Percentiles rank a stretch among this genome's conserved stretches.
phyloP scores from a whole-genome alignment of 768 basidiomycete species.

The Pholiota microspora region DNA sequence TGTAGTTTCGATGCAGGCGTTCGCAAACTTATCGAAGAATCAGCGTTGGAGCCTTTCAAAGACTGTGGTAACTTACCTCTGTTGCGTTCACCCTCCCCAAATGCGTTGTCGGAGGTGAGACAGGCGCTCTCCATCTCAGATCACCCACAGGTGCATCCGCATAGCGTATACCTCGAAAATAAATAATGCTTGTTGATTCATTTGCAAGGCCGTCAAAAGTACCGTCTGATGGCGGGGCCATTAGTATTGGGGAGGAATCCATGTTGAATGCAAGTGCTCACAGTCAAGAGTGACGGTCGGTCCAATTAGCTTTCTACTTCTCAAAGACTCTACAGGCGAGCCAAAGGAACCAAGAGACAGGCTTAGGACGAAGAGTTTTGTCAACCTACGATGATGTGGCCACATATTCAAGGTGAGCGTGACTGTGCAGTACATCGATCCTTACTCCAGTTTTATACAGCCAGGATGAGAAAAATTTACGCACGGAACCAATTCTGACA shows the following conservation, averaged over 20 bases:
- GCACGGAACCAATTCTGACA: not conserved
- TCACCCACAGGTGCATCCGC: conserved; percentile 42
- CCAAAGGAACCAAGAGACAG: not conserved
- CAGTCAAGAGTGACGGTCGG: not conserved
- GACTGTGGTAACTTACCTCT: conserved; percentile 19
- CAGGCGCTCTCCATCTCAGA: conserved; percentile 38
- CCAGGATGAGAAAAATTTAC: not conserved
- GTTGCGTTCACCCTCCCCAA: conserved; percentile 37
- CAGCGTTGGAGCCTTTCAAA: not conserved
- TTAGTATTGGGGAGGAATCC: too few relatives aligned
- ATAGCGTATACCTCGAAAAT: conserved; percentile 40
- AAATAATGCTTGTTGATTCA: conserved; percentile 28
- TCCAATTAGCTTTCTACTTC: not conserved
- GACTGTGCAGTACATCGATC: not conserved
- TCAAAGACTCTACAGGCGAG: not conserved
- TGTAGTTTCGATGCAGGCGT: conserved; percentile 31
- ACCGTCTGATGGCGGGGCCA: conserved; percentile 26
- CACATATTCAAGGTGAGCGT: not conserved
- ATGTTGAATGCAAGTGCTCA: too few relatives aligned
- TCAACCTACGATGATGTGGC: not conserved
- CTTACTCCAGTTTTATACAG: not conserved
- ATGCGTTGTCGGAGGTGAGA: conserved; percentile 34
- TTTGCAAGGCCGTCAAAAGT: conserved; percentile 34
- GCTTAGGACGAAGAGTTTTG: not conserved
- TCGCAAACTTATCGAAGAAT: conserved; percentile 27